Conservation (phyloP, 2,329 filamentous ascomycete genomes). For the Raffaelea ambrosiae region DNA sequence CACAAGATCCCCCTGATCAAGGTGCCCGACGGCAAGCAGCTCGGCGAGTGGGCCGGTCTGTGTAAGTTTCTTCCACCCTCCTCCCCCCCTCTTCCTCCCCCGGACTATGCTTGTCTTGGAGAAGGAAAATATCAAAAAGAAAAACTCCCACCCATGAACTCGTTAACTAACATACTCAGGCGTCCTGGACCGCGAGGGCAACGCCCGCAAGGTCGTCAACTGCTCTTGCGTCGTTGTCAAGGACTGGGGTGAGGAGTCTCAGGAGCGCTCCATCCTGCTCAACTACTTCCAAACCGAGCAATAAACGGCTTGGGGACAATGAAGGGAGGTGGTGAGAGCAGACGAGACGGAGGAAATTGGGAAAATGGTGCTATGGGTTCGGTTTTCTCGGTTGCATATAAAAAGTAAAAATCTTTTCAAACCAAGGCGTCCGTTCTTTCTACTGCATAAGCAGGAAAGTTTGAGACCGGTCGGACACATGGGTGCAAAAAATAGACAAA, state of each 20-base stretch:
- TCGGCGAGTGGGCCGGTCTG: slow-evolving; percentile 99
- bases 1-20: slow-evolving; percentile 99
- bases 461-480: background rate
- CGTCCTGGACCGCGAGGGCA: slow-evolving; percentile 97
- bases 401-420: background rate
- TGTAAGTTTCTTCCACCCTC: slow-evolving; percentile 63
- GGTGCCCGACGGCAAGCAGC: slow-evolving; percentile 98
- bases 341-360: slow-evolving; percentile 1
- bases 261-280: slow-evolving; percentile 97
- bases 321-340: background rate
- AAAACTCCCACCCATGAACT: too few species aligned
- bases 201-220: slow-evolving; percentile 99
- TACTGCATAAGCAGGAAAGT: too few species aligned
- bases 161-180: slow-evolving; percentile 42
- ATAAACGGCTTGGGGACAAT: slow-evolving; percentile 31
- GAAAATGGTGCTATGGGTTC: background rate
- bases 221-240: slow-evolving; percentile 99
- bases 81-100: background rate
- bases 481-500: slow-evolving; percentile 4
- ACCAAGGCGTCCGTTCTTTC: too few species aligned
- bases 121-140: too few species aligned
- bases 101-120: too few species aligned
- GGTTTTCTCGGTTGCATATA: background rate
- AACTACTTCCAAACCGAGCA: slow-evolving; percentile 99
- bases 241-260: slow-evolving; percentile 99